Evolutionary conservation across 192 early-diverging fungal genomes (phyloP).

Genomic region (Umbelopsis ramanniana): DNA sequence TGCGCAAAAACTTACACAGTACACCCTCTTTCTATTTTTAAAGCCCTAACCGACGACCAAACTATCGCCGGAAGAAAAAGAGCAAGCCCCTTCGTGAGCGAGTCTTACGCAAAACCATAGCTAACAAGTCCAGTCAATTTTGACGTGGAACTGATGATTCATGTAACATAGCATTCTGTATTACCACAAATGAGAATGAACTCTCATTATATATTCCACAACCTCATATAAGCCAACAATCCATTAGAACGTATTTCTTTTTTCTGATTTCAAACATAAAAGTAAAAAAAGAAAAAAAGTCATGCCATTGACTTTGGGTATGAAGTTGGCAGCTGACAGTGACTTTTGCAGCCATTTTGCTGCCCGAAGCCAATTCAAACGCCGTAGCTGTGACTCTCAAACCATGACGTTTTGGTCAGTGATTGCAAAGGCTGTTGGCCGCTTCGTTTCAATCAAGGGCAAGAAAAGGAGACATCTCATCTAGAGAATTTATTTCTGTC

Average conservation of each 20-base stretch:
- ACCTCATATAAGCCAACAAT: no score
- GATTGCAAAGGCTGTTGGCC: no score
- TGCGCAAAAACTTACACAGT: background rate
- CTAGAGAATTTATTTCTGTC: no score
- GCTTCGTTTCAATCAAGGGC: no score
- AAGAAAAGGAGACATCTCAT: no score
- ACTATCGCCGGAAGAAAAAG: conserved; percentile 7
- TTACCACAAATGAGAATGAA: no score
- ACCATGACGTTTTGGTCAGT: no score
- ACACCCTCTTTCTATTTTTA: background rate
- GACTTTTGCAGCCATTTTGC: no score
- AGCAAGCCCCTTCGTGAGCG: conserved; percentile 20
- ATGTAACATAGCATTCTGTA: background rate
- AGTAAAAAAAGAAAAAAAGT: background rate
- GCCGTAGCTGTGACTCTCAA: no score
- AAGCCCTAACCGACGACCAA: conserved; percentile 4
- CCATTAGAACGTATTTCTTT: no score
- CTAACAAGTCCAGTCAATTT: background rate
- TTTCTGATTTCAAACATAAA: background rate
- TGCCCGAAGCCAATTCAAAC: no score
- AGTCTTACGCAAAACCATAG: conserved; percentile 9
- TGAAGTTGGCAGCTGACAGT: background rate
- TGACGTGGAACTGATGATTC: background rate
- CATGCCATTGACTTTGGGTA: background rate
- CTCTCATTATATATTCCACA: no score